These are phyloP conservation scores for Zymoseptoria pseudotritici DNA, from an alignment of 2,329 filamentous ascomycete species.

Conservation along the genomic window DNA sequence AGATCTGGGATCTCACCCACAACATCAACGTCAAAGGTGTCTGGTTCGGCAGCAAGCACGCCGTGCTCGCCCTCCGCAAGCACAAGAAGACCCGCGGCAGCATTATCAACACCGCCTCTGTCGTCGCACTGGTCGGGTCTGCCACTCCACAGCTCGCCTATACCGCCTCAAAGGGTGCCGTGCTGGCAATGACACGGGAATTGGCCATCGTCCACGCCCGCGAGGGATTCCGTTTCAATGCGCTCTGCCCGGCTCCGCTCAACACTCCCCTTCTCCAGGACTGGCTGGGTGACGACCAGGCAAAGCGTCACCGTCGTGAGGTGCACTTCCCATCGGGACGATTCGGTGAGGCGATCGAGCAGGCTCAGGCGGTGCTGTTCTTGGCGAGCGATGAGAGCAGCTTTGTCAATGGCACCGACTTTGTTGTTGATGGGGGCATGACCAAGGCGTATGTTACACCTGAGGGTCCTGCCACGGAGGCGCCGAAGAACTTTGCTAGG, in stretches of 20 bases:
- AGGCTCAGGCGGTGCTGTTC: slow-evolving; percentile 83
- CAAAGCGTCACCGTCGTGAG: slow-evolving; percentile 74
- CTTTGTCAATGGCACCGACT: slow-evolving; percentile 86
- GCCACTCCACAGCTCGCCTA: slow-evolving; percentile 88
- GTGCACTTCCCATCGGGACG: slow-evolving; percentile 82
- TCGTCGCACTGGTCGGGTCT: slow-evolving; percentile 79
- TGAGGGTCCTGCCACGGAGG: slow-evolving; percentile 48
- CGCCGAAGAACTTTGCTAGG: slow-evolving; percentile 36
- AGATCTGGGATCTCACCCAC: slow-evolving; percentile 90
- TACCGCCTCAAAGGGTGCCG: slow-evolving; percentile 88
- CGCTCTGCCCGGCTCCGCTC: slow-evolving; percentile 79
- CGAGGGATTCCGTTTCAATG: slow-evolving; percentile 85
- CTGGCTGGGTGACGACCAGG: slow-evolving; percentile 80
- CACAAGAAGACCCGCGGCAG: slow-evolving; percentile 71
- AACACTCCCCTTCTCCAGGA: slow-evolving; percentile 90
- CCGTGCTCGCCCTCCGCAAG: slow-evolving; percentile 70
- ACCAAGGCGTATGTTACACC: slow-evolving; percentile 76
- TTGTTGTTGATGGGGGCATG: slow-evolving; percentile 94
- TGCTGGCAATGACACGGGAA: slow-evolving; percentile 82
- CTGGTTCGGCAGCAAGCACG: slow-evolving; percentile 94
- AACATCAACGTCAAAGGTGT: slow-evolving; percentile 96
- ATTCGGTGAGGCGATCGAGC: slow-evolving; percentile 90
- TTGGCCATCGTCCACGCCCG: slow-evolving; percentile 86
- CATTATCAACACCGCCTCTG: slow-evolving; percentile 87
- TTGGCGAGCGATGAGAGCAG: slow-evolving; percentile 79